A percentile compares a stretch with the other conserved stretches of the same genome.
These are phyloP conservation scores for Cetradonia linearis DNA, from an alignment of 495 filamentous ascomycete genomes.

Conservation along the genomic window DNA sequence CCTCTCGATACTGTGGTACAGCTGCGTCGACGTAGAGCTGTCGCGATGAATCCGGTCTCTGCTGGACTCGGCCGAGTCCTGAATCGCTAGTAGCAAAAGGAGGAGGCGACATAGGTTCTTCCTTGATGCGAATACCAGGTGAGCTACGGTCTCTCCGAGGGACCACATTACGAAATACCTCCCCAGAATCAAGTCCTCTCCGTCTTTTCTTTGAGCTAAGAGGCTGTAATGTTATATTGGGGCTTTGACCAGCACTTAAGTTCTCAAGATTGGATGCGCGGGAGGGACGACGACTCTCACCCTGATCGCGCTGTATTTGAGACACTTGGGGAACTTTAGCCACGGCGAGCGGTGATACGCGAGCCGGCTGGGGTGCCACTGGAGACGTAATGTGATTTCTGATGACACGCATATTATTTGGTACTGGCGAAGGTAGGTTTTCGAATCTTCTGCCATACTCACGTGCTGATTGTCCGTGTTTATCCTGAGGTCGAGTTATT, in stretches of 20 bases:
- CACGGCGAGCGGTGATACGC: conserved; percentile 65
- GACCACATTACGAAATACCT: conserved; percentile 28
- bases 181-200: conserved; percentile 32
- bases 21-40: conserved; percentile 41
- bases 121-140: conserved; percentile 61
- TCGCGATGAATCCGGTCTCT: conserved; percentile 36
- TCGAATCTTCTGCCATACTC: conserved; percentile 15
- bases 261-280: conserved; percentile 13
- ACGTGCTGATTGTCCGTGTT: conserved; percentile 17
- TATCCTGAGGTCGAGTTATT: conserved; percentile 13
- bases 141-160: conserved; percentile 29
- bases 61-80: conserved; percentile 31
- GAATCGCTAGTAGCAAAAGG: conserved; percentile 48
- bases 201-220: conserved; percentile 41
- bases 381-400: conserved; percentile 59
- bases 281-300: conserved; percentile 9
- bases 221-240: conserved; percentile 30
- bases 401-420: conserved; percentile 39
- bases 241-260: conserved; percentile 27
- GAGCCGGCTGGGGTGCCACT: conserved; percentile 69
- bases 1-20: conserved; percentile 34
- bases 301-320: conserved; percentile 22
- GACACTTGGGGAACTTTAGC: conserved; percentile 47
- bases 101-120: conserved; percentile 76
- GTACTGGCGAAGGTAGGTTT: conserved; percentile 13